Conservation (phyloP, 1,139 yeast genomes). For the Lodderomyces theae region DNA sequence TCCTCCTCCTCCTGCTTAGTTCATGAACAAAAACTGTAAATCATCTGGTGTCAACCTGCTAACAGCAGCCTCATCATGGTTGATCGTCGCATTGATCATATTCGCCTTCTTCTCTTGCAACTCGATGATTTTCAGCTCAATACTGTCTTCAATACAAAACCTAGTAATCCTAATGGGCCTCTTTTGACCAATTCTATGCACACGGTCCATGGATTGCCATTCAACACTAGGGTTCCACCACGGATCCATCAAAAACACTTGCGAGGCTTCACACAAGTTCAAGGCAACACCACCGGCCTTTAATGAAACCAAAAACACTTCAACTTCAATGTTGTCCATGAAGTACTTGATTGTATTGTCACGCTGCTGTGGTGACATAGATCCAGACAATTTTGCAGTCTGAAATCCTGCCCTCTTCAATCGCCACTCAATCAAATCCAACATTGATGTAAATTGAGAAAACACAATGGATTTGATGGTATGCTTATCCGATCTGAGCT, state of each 20-base stretch:
- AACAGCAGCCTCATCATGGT: slow-evolving; percentile 87
- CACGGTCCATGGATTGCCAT: slow-evolving; percentile 98
- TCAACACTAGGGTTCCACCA: slow-evolving; percentile 99
- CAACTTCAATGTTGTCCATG: slow-evolving; percentile 89
- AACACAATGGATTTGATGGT: slow-evolving; percentile 95
- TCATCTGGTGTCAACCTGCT: slow-evolving; percentile 88
- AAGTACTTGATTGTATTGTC: slow-evolving; percentile 87
- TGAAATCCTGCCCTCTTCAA: slow-evolving; percentile 89
- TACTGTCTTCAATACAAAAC: slow-evolving; percentile 91
- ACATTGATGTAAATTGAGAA: slow-evolving; percentile 95
- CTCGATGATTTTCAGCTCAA: slow-evolving; percentile 93
- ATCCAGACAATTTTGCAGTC: slow-evolving; percentile 91
- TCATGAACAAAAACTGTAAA: slow-evolving; percentile 86
- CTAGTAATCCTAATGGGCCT: slow-evolving; percentile 93
- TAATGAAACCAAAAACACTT: slow-evolving; percentile 87
- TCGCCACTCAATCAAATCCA: slow-evolving; percentile 94
- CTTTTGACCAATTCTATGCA: slow-evolving; percentile 94
- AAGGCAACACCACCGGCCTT: slow-evolving; percentile 99
- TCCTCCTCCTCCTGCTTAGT: slow-evolving; percentile 27
- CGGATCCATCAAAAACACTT: slow-evolving; percentile 91
- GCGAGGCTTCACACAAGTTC: slow-evolving; percentile 94
- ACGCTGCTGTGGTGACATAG: slow-evolving; percentile 94
- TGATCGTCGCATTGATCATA: slow-evolving; percentile 95
- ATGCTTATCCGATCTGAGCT: slow-evolving; percentile 76
- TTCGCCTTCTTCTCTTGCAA: slow-evolving; percentile 95